These are phyloP conservation scores for Suillus sp. DNA, from an alignment of 768 basidiomycete genomes.

Conservation along the genomic window DNA sequence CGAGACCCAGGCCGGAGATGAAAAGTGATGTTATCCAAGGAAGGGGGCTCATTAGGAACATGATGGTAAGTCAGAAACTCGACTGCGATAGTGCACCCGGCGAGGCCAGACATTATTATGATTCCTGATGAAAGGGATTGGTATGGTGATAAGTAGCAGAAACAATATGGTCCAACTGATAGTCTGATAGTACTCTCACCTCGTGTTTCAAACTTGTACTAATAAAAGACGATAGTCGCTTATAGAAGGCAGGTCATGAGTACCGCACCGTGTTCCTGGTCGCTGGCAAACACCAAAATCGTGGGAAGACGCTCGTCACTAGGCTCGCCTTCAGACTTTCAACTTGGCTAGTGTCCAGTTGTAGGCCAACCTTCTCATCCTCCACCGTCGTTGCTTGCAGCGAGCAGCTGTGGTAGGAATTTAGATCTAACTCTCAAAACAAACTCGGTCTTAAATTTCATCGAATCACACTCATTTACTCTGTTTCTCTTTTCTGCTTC, in stretches of 20 bases:
- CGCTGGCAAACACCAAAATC: not conserved
- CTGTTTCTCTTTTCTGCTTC: conserved; percentile 20
- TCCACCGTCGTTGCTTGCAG: conserved; percentile 19
- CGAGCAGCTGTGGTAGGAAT: conserved; percentile 25
- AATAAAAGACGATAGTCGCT: not conserved
- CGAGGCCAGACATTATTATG: not conserved
- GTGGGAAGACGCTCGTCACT: conserved; percentile 5
- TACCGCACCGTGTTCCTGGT: not conserved
- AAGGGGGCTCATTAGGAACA: conserved; percentile 41
- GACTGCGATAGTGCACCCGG: conserved; percentile 37
- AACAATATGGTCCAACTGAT: not conserved
- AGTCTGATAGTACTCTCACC: not conserved
- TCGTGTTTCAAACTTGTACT: not conserved
- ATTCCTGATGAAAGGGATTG: conserved; percentile 7
- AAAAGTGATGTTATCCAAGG: conserved; percentile 68
- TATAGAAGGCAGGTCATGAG: not conserved
- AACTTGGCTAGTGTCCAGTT: conserved; percentile 3
- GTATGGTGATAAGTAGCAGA: conserved; percentile 11
- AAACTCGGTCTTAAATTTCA: conserved; percentile 18
- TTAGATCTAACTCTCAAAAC: conserved; percentile 21
- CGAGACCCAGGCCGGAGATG: conserved; percentile 73
- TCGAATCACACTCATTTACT: conserved; percentile 38
- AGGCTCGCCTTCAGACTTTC: conserved; percentile 6
- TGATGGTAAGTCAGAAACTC: conserved; percentile 62
- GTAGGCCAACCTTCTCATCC: conserved; percentile 14